Evolutionary conservation across 208 protist species (phyloP).

Genomic region (Herpetomonas samuelpessoai): DNA sequence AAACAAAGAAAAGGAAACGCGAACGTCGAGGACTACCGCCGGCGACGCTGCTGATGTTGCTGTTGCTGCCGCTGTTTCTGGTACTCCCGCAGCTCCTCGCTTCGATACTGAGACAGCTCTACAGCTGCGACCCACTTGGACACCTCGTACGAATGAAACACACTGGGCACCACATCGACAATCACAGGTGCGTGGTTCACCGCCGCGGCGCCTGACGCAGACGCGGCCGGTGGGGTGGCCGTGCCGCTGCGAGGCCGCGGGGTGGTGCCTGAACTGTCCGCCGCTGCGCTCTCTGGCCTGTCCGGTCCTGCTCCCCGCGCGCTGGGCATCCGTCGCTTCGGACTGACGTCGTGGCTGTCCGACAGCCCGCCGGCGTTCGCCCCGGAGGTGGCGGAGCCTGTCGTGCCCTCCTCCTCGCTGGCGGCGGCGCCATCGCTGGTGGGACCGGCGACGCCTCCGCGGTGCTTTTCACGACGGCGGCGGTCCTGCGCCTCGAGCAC

Average conservation of each 20-base stretch:
- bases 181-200: not conserved
- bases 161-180: not conserved
- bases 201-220: not conserved
- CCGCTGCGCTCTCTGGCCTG: not conserved
- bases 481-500: not conserved
- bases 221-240: not conserved
- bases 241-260: not conserved
- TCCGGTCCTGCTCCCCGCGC: too few relatives aligned
- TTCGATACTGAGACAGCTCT: not conserved
- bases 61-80: too few relatives aligned
- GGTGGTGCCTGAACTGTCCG: not conserved
- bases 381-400: not conserved
- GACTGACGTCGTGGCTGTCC: not conserved
- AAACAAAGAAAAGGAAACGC: too few relatives aligned
- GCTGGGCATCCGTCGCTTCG: not conserved
- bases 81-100: not conserved
- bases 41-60: too few relatives aligned
- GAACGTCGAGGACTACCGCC: too few relatives aligned
- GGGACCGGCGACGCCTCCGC: too few relatives aligned
- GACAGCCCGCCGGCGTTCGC: not conserved
- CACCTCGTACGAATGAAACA: constrained; percentile 14
- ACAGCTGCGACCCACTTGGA: constrained; percentile 13
- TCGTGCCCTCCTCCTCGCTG: not conserved
- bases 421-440: not conserved
- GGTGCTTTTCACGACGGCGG: not conserved